A percentile compares a stretch with the other conserved stretches of the same genome.
phyloP scores from a whole-genome alignment of 2,329 filamentous ascomycete species.

The Aspergillus cejpii region DNA sequence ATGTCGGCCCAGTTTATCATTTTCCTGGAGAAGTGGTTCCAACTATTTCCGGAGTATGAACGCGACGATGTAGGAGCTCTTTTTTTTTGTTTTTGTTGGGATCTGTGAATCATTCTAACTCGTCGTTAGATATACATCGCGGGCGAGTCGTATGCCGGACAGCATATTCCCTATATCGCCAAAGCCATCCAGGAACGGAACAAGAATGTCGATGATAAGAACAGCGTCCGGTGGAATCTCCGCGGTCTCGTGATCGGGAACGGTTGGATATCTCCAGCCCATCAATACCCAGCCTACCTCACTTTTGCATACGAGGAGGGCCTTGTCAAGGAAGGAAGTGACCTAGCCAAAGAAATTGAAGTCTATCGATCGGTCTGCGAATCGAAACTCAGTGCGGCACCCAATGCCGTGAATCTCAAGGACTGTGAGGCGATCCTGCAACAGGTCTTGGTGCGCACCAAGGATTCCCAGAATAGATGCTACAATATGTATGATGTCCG shows the following conservation, averaged over 20 bases:
- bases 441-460: constrained; percentile 62
- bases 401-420: constrained; percentile 58
- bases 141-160: constrained; percentile 93
- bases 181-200: constrained; percentile 84
- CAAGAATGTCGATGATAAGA: constrained; percentile 45
- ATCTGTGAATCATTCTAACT: constrained; percentile 7
- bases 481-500: constrained; percentile 97
- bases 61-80: constrained; percentile 72
- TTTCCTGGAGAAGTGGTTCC: constrained; percentile 89
- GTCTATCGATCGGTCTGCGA: constrained; percentile 63
- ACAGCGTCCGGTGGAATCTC: constrained; percentile 62
- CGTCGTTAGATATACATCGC: constrained; percentile 72
- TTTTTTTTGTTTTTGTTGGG: neutral
- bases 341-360: constrained; percentile 60
- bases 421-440: constrained; percentile 73
- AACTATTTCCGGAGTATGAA: constrained; percentile 83
- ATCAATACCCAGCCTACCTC: constrained; percentile 86
- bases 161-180: constrained; percentile 96
- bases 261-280: constrained; percentile 85
- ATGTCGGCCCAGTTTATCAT: constrained; percentile 84
- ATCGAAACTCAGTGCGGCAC: constrained; percentile 51
- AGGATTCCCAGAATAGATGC: constrained; percentile 55
- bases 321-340: constrained; percentile 61
- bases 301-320: constrained; percentile 71
- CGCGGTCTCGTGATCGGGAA: constrained; percentile 89